Evolutionary conservation across 768 basidiomycete species (phyloP).

Genomic region (Rhizopogon rudus): DNA sequence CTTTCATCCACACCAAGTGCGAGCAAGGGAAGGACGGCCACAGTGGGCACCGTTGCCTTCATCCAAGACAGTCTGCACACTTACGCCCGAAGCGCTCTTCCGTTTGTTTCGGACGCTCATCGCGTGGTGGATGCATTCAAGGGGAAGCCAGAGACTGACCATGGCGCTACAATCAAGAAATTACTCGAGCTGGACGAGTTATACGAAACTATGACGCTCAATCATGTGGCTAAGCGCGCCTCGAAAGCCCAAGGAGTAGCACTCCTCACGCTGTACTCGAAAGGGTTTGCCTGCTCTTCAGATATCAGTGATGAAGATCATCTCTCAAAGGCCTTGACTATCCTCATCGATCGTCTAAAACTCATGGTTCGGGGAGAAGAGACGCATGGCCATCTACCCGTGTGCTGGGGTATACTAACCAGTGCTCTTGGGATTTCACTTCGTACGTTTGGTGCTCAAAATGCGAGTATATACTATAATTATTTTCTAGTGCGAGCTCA

Average conservation of each 20-base stretch:
- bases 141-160: neutral
- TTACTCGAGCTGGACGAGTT: constrained; percentile 62
- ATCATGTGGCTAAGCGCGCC: constrained; percentile 83
- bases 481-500: constrained; percentile 62
- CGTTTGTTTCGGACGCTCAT: constrained; percentile 78
- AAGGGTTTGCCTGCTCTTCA: constrained; percentile 65
- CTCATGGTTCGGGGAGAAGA: constrained; percentile 57
- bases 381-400: constrained; percentile 76
- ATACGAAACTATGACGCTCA: constrained; percentile 84
- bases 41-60: constrained; percentile 45
- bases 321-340: constrained; percentile 13
- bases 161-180: constrained; percentile 10
- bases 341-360: constrained; percentile 67
- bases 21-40: constrained; percentile 15
- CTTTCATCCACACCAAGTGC: constrained; percentile 16
- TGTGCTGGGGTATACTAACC: constrained; percentile 88
- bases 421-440: constrained; percentile 68
- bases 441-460: constrained; percentile 38
- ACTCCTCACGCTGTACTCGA: constrained; percentile 81
- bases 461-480: constrained; percentile 3
- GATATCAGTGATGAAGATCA: constrained; percentile 15
- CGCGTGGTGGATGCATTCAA: constrained; percentile 22
- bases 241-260: constrained; percentile 92
- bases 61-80: constrained; percentile 67
- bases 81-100: constrained; percentile 71